phyloP scores from a whole-genome alignment of 2,329 filamentous ascomycete genomes.

The Aspergillus caelatus region DNA sequence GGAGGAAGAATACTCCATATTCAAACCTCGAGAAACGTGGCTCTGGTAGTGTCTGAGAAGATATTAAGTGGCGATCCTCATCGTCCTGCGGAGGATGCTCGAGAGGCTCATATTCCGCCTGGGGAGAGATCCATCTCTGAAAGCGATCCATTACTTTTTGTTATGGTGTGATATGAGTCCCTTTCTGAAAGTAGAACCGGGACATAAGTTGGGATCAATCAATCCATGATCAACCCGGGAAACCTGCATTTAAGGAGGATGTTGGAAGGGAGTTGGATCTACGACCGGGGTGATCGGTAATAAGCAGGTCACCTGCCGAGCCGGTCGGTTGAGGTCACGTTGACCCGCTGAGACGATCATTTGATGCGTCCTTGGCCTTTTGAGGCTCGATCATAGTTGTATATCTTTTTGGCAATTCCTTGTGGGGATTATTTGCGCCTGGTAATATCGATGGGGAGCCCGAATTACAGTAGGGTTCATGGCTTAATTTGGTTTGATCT shows the following conservation, averaged over 20 bases:
- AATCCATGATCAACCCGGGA: constrained; percentile 4
- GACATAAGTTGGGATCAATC: constrained; percentile 1
- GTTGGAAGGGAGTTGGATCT: not conserved
- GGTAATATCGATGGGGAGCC: too few relatives aligned
- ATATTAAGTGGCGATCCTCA: constrained; percentile 29
- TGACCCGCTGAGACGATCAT: not conserved
- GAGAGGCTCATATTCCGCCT: constrained; percentile 33
- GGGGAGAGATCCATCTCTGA: constrained; percentile 34
- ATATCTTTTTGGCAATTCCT: too few relatives aligned
- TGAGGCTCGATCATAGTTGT: too few relatives aligned
- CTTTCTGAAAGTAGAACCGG: constrained; percentile 1
- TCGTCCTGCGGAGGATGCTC: constrained; percentile 31
- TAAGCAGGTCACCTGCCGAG: constrained; percentile 2
- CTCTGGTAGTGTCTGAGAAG: constrained; percentile 13
- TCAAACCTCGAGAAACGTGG: constrained; percentile 76
- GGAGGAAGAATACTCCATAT: constrained; percentile 80
- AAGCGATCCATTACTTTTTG: constrained; percentile 36
- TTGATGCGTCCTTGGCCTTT: not conserved
- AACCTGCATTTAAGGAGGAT: not conserved
- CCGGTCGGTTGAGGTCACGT: not conserved
- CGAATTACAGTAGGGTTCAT: too few relatives aligned
- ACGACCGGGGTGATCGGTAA: not conserved
- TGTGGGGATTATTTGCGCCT: too few relatives aligned
- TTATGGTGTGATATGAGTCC: not conserved
- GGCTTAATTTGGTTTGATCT: not conserved